Conservation (phyloP, 345 rosid genomes). For the Kernera saxatilis region DNA sequence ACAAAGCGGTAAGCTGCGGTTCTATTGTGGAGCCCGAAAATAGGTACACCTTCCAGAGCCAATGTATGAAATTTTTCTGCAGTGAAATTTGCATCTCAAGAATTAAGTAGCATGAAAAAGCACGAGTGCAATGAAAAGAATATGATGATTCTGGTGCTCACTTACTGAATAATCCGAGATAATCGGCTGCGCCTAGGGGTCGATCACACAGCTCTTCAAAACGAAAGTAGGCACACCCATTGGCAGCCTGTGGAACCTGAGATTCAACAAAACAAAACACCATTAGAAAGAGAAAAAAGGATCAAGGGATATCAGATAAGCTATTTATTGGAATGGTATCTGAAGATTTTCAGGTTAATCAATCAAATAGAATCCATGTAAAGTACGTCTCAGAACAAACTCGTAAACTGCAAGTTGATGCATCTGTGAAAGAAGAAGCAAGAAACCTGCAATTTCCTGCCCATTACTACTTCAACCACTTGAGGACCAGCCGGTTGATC, state of each 20-base stretch:
- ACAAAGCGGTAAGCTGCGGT: conserved; percentile 97
- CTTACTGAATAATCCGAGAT: conserved; percentile 95
- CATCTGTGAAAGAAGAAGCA: not conserved
- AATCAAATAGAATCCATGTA: not conserved
- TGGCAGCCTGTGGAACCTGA: conserved; percentile 78
- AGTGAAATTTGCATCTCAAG: conserved; percentile 19
- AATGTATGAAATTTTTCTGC: conserved; percentile 90
- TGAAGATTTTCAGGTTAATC: not conserved
- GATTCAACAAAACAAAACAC: not conserved
- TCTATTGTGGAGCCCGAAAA: conserved; percentile 79
- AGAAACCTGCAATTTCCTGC: conserved; percentile 71
- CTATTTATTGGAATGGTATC: not conserved
- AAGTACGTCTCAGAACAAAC: not conserved
- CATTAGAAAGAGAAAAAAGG: not conserved
- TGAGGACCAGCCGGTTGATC: conserved; percentile 45
- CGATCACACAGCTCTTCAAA: conserved; percentile 89
- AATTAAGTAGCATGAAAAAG: conserved; percentile 6
- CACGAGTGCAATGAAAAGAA: not conserved
- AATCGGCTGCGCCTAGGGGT: conserved; percentile 97
- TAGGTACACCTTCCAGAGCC: conserved; percentile 82
- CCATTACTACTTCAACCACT: conserved; percentile 92
- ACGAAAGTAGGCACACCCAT: conserved; percentile 90
- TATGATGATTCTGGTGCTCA: not conserved
- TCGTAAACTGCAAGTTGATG: not conserved
- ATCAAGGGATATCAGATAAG: not conserved